Evolutionary conservation across 2,329 filamentous ascomycete species (phyloP).

Genomic region (Aspergillus glaucus): DNA sequence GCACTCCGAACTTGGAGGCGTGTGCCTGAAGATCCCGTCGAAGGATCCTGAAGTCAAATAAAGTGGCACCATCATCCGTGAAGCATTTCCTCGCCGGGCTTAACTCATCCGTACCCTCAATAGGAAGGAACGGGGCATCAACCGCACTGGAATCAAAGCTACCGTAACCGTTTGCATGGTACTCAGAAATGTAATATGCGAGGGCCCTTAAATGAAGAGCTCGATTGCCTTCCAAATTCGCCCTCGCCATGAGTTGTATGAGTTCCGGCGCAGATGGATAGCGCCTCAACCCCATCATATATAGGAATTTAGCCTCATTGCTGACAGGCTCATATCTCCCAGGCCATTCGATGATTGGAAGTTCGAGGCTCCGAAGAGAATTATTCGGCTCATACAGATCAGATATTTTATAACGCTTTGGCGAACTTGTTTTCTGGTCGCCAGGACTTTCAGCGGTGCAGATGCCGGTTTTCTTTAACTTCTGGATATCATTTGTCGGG

Average conservation of each 20-base stretch:
- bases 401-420: constrained; percentile 61
- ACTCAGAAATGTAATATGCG: constrained; percentile 75
- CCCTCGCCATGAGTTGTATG: constrained; percentile 67
- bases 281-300: constrained; percentile 63
- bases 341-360: constrained; percentile 80
- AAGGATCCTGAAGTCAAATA: constrained; percentile 77
- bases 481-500: constrained; percentile 70
- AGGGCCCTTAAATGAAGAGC: constrained; percentile 62
- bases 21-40: constrained; percentile 70
- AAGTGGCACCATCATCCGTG: constrained; percentile 66
- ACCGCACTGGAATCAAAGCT: constrained; percentile 54
- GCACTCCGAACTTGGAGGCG: constrained; percentile 79
- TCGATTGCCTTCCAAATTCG: constrained; percentile 46
- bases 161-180: constrained; percentile 70
- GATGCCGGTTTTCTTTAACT: constrained; percentile 69
- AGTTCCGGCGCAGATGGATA: constrained; percentile 68
- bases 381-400: constrained; percentile 78
- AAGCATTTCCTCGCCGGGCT: constrained; percentile 73
- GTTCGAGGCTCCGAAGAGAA: constrained; percentile 58
- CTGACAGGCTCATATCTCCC: constrained; percentile 61
- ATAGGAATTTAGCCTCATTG: constrained; percentile 68
- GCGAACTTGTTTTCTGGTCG: constrained; percentile 50
- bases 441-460: constrained; percentile 65
- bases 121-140: constrained; percentile 61
- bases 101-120: constrained; percentile 59